Percentiles rank a stretch among this genome's conserved stretches.
These are phyloP conservation scores for Macrocystidia cucumis DNA, from an alignment of 1,284 basidiomycete species.

Conservation along the genomic window DNA sequence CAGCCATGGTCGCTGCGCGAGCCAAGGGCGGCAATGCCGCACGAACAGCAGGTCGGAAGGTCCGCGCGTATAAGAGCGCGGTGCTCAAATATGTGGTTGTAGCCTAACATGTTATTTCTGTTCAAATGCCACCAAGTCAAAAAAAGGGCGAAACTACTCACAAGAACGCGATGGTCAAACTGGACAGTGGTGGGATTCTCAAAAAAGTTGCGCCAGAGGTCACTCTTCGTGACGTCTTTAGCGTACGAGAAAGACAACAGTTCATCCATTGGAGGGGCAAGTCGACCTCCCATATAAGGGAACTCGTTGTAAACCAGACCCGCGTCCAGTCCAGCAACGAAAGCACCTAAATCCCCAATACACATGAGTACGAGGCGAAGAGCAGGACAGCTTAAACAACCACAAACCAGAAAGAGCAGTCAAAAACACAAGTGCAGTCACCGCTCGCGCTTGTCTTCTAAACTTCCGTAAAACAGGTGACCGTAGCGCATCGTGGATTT, in stretches of 20 bases:
- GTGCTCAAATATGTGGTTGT: conserved; percentile 76
- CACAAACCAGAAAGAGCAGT: conserved; percentile 82
- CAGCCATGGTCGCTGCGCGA: conserved; percentile 52
- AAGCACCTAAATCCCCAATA: conserved; percentile 62
- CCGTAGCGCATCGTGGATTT: conserved; percentile 35
- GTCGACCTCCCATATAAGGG: conserved; percentile 89
- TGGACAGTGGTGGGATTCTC: conserved; percentile 99
- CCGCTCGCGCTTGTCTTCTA: conserved; percentile 46
- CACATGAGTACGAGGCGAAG: conserved; percentile 5
- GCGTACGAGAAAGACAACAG: conserved; percentile 77
- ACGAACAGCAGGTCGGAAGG: conserved; percentile 45
- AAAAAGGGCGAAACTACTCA: conserved; percentile 27
- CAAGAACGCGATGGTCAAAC: conserved; percentile 91
- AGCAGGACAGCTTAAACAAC: not conserved
- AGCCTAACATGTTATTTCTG: conserved; percentile 39
- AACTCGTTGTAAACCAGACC: conserved; percentile 98
- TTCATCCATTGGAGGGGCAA: conserved; percentile 81
- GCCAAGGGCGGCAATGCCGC: conserved; percentile 63
- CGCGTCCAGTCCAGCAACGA: conserved; percentile 96
- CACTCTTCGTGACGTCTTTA: conserved; percentile 57
- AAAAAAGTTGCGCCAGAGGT: conserved; percentile 86
- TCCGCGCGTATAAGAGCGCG: conserved; percentile 53
- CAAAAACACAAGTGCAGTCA: conserved; percentile 77
- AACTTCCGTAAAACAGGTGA: conserved; percentile 55
- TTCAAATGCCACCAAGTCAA: too few species aligned